These are phyloP conservation scores for Colletotrichum costaricense DNA, from an alignment of 2,329 filamentous ascomycete genomes.

Conservation along the genomic window DNA sequence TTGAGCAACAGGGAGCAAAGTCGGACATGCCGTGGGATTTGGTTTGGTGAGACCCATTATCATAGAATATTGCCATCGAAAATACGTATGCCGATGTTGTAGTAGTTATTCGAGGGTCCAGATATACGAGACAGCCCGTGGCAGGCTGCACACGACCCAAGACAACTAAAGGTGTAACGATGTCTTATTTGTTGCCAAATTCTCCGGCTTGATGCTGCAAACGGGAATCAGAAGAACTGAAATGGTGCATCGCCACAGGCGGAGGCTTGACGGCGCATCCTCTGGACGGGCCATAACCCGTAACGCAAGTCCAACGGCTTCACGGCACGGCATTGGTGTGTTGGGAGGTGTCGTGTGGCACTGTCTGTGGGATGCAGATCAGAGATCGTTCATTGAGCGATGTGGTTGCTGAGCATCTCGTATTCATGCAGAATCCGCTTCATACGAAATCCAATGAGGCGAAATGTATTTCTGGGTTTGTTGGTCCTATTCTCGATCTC, in stretches of 20 bases:
- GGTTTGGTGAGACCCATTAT: neutral
- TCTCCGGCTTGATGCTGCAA: neutral
- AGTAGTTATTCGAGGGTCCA: neutral
- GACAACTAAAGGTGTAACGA: neutral
- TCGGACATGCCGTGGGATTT: neutral
- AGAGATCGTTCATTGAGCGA: constrained; percentile 5
- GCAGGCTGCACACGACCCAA: neutral
- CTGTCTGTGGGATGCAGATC: constrained; percentile 24
- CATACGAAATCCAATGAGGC: constrained; percentile 16
- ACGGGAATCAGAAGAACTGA: neutral
- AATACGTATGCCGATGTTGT: neutral
- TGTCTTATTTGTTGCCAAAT: neutral
- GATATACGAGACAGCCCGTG: neutral
- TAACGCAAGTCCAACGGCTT: constrained; percentile 5
- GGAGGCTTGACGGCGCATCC: constrained; percentile 9
- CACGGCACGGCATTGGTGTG: constrained; percentile 19
- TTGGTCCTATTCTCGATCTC: neutral
- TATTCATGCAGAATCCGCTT: constrained; percentile 31
- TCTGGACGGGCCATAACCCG: constrained; percentile 6
- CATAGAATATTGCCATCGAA: neutral
- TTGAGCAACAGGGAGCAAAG: constrained; percentile 9
- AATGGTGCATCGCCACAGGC: constrained; percentile 17
- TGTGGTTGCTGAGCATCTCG: constrained; percentile 27
- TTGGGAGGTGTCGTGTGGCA: constrained; percentile 3
- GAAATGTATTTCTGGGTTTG: constrained; percentile 8